Evolutionary conservation across 108 stramenopile species (phyloP).

Genomic region (Hondaea fermentalgiana): DNA sequence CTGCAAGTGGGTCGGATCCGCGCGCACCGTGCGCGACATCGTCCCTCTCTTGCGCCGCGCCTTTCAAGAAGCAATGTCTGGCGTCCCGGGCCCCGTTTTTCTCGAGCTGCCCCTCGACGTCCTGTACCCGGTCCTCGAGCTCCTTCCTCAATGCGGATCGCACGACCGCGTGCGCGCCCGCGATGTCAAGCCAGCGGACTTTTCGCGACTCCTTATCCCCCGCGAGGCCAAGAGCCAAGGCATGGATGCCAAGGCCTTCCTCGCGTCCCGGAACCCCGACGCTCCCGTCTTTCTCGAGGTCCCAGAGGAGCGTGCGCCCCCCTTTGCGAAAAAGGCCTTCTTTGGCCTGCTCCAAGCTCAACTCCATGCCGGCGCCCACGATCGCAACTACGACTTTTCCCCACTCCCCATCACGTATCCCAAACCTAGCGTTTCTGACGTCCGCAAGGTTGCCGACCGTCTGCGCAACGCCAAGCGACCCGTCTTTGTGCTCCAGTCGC

Average conservation of each 20-base stretch:
- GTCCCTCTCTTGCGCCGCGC: background rate
- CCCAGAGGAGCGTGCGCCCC: background rate
- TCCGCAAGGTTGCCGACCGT: background rate
- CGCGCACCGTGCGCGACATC: conserved; percentile 5
- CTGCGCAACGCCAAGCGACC: background rate
- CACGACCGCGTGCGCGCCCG: conserved; percentile 4
- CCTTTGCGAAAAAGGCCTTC: background rate
- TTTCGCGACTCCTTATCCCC: background rate
- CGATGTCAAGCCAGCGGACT: background rate
- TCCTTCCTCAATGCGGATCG: background rate
- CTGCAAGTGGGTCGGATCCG: background rate
- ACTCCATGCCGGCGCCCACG: conserved; percentile 13
- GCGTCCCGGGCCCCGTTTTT: background rate
- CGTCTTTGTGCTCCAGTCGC: background rate
- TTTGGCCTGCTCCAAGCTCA: background rate
- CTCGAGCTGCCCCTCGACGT: conserved; percentile 12
- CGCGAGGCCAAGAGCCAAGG: background rate
- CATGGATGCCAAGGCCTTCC: background rate
- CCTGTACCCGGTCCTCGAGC: background rate
- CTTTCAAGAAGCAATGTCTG: background rate
- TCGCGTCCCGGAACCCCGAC: background rate
- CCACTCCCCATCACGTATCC: background rate
- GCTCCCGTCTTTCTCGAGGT: background rate
- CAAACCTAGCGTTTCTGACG: background rate
- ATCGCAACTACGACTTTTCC: conserved; percentile 8